Percentiles rank a stretch among this genome's conserved stretches.
phyloP scores from a whole-genome alignment of 2,329 filamentous ascomycete species.

The Exophiala xenobiotica region DNA sequence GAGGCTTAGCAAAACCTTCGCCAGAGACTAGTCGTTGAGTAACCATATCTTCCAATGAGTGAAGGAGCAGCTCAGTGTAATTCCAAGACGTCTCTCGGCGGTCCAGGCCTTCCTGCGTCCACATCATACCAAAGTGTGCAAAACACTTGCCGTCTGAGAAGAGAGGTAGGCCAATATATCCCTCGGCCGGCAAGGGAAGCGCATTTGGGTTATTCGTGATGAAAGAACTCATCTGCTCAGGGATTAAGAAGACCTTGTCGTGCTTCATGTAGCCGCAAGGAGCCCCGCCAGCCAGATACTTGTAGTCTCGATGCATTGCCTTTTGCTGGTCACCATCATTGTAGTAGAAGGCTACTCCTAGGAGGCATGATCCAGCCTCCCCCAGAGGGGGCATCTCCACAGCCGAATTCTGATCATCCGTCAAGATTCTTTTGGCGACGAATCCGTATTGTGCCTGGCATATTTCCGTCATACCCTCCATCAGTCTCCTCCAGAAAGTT shows the following conservation, averaged over 20 bases:
- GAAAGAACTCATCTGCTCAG: conserved; percentile 60
- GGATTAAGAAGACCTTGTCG: conserved; percentile 69
- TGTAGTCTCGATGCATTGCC: conserved; percentile 58
- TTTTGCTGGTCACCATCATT: conserved; percentile 57
- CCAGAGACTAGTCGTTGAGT: conserved; percentile 57
- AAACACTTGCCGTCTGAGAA: conserved; percentile 66
- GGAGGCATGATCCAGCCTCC: conserved; percentile 61
- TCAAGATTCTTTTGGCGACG: conserved; percentile 63
- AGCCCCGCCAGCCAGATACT: conserved; percentile 64
- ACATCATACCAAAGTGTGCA: conserved; percentile 71
- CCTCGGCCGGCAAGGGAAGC: conserved; percentile 62
- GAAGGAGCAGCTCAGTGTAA: conserved; percentile 66
- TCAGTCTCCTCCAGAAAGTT: conserved; percentile 63
- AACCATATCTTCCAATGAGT: conserved; percentile 67
- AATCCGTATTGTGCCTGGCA: conserved; percentile 67
- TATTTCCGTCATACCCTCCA: conserved; percentile 64
- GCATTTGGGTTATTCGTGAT: conserved; percentile 61
- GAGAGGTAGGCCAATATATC: conserved; percentile 66
- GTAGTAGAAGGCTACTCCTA: conserved; percentile 66
- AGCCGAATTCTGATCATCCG: conserved; percentile 57
- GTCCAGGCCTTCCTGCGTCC: conserved; percentile 62
- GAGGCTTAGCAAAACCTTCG: conserved; percentile 44
- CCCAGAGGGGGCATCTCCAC: conserved; percentile 62
- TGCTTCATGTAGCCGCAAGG: conserved; percentile 69
- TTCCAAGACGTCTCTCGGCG: conserved; percentile 61